Base-by-base conservation (phyloP, 1,284 basidiomycete genomes). In the Irpex sp. region DNA sequence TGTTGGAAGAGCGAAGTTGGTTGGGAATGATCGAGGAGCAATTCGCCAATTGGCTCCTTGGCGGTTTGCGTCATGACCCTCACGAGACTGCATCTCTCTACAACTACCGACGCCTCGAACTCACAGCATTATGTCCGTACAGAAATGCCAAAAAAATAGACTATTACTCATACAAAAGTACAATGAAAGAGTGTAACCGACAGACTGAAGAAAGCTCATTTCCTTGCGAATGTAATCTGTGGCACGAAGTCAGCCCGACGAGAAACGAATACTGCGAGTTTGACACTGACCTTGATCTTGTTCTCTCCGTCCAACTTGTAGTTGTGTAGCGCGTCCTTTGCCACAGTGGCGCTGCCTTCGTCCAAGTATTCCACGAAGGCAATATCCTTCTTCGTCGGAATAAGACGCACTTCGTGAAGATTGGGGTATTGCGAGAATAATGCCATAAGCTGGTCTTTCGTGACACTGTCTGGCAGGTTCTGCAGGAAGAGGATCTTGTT, bases 401-500 rank as follows among this genome's bases (percentile, higher is more conserved):
- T 96, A 70, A 96, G 94, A 81, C 96, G 94, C 15, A 98, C 95
- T 84, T 97, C 94, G 85, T 95, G 77, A 64, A 98, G 77, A 72
- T 96, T 96, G 58, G 94, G 91, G 77, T 96, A 95, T 92, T 94
- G 91, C 64, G 92, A 89, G 80, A 97, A 97, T 40, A 97, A 81
- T 1, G 88, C 86, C 75, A 90, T 87, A 68, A 98, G 88, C 71
- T 94, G 91, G 61, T 96, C 94, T 74, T 96, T 94, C 60, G 89
- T 94, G 69, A 93, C 90, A 48, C 79, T 91, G 71, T 95, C 93
- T n/a, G 95, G 95, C 36, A 97, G 82, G 75, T 97, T 97, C 79
- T 99, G 97, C 68, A 99, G 76, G 84, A 99, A 99, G 62, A 99
- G 85, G 78, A 98, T 97, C 76, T 96, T 96, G 91, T 99, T 99